Conservation (phyloP, 2,329 filamentous ascomycete species). For the Atkinsonella texensis region DNA sequence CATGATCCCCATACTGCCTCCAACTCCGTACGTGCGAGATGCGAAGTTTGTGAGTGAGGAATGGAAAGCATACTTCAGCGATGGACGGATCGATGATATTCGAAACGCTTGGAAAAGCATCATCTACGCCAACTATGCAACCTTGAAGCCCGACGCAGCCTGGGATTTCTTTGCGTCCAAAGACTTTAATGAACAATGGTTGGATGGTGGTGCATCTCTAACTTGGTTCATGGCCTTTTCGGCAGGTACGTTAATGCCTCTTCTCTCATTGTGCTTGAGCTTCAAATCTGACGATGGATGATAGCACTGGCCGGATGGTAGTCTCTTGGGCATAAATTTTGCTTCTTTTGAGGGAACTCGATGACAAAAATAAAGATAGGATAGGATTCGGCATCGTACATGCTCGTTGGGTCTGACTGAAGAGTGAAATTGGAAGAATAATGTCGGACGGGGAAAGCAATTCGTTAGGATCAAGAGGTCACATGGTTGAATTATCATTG, state of each 20-base stretch:
- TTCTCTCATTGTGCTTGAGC: conserved; percentile 10
- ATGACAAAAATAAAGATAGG: too few species aligned
- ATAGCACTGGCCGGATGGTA: conserved; percentile 6
- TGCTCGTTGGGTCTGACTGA: too few species aligned
- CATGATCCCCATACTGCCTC: conserved; percentile 66
- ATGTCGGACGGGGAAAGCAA: too few species aligned
- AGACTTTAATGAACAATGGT: conserved; percentile 53
- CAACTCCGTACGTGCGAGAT: conserved; percentile 54
- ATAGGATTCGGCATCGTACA: too few species aligned
- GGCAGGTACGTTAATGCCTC: conserved; percentile 41
- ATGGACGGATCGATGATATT: conserved; percentile 51
- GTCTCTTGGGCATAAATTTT: not conserved
- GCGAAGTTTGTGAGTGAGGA: conserved; percentile 66
- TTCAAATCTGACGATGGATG: not conserved
- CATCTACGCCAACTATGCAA: conserved; percentile 69
- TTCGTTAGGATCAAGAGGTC: too few species aligned
- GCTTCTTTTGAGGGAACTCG: too few species aligned
- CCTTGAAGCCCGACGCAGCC: conserved; percentile 56
- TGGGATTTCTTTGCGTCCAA: conserved; percentile 63
- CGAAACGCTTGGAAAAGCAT: conserved; percentile 77
- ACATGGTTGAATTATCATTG: too few species aligned
- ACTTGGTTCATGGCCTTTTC: conserved; percentile 78
- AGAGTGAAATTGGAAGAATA: too few species aligned
- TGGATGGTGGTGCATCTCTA: conserved; percentile 72
- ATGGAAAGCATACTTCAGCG: conserved; percentile 67